These are phyloP conservation scores for Wickerhamomyces hampshirensis DNA, from an alignment of 805 yeast species.

Conservation along the genomic window DNA sequence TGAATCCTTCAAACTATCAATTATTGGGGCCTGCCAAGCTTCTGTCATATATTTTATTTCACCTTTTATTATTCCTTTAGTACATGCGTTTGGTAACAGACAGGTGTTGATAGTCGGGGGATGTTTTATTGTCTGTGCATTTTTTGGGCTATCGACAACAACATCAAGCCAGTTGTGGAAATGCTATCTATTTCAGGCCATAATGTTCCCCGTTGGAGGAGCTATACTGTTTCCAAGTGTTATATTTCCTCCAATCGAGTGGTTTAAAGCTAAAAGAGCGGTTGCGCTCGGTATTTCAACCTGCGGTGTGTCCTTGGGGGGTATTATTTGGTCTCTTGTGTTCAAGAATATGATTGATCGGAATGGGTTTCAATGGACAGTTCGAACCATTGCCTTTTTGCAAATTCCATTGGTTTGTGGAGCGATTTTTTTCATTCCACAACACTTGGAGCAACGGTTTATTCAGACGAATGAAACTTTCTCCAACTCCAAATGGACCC, in stretches of 20 bases:
- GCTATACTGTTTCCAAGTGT: constrained; percentile 55
- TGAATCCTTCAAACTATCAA: constrained; percentile 15
- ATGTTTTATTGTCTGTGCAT: constrained; percentile 7
- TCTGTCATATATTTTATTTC: constrained; percentile 15
- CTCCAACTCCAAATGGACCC: constrained; percentile 15
- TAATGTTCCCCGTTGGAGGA: constrained; percentile 18
- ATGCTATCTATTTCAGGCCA: constrained; percentile 23
- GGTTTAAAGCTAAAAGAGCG: constrained; percentile 62
- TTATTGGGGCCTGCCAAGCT: constrained; percentile 24
- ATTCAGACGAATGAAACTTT: constrained; percentile 11
- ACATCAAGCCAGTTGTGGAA: constrained; percentile 19
- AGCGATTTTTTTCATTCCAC: constrained; percentile 15
- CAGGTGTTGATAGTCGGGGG: constrained; percentile 11
- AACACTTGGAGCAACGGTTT: constrained; percentile 9
- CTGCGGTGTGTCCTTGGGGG: constrained; percentile 51
- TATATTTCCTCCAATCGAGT: constrained; percentile 58
- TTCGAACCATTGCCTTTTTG: constrained; percentile 18
- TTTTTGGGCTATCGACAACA: constrained; percentile 20
- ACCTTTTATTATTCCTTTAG: constrained; percentile 16
- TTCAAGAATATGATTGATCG: constrained; percentile 17
- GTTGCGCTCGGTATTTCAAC: constrained; percentile 43
- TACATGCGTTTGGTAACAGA: constrained; percentile 19
- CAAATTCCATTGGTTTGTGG: constrained; percentile 18
- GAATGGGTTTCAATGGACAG: constrained; percentile 18
- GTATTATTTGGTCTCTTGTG: constrained; percentile 32